Evolutionary conservation across 148 eudicot genomes (phyloP), one percentile per base, ranked within the genome.

Genomic region (Salicornia ramosissima): DNA sequence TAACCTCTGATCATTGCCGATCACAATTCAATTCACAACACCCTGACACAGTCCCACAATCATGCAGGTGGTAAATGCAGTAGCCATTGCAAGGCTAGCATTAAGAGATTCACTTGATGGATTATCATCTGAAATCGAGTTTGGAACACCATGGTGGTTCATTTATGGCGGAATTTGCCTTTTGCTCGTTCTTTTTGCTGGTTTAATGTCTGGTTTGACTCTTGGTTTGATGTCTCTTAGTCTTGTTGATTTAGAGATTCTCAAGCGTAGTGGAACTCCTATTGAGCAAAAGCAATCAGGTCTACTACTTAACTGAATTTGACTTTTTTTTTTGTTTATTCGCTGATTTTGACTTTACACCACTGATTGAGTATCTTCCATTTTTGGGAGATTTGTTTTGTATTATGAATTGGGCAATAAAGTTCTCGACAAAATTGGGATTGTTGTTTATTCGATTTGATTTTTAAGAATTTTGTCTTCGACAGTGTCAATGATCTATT

Each of bases 211-310:
- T 15, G 98, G 98, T 34, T 77, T 92, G 21, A 92, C 98, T 8
- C 79, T 92, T 25, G 98, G 98, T 8, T 80, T 92, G 73, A 92
- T 92, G 98, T 92, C 98, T 5, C 69, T 92, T 21, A 85, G 91
- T 75, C 96, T 86, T 55, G 98, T 92, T 67, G 98, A 92, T 56
- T 85, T 92, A 52, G 98, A 92, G 86, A 90, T 92, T 73, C 93
- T 92, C 51, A 85, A 85, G 73, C 94, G 88, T 30, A 90, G 96
- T 73, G 97, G 97, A 24, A 74, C 91, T 14, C 46, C 83, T 45
- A 12, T 79, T 46, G 96, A 92, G 78, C 84, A 89, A 74, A 80
- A 82, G 52, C 97, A 92, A 85, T 85, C 97, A 60, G 97, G 97
- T 87, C n/a, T 22, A 24, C 29, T 25, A 24, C 43, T 12, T 46